Conservation (phyloP, 2,329 filamentous ascomycete species). For the Trichoderma oligosporum region DNA sequence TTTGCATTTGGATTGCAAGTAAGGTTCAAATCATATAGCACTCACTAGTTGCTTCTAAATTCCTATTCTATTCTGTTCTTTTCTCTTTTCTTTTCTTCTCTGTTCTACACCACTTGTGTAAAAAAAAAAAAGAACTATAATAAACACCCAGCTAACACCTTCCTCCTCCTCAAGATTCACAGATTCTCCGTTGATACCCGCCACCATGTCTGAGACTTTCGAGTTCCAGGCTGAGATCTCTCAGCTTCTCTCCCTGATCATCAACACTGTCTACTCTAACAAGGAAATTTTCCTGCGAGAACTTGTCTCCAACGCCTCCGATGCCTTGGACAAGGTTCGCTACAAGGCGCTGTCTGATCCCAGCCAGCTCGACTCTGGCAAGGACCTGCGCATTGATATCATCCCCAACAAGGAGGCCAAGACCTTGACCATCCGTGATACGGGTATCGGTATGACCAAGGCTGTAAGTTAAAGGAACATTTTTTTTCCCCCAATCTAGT, state of each 20-base stretch:
- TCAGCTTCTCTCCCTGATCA: conserved; percentile 99
- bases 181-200: conserved; percentile 40
- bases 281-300: conserved; percentile 99
- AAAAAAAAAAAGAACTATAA: neutral
- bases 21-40: neutral
- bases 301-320: conserved; percentile 95
- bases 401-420: conserved; percentile 96
- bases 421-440: conserved; percentile 95
- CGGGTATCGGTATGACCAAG: conserved; percentile 99
- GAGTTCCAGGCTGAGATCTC: conserved; percentile 99
- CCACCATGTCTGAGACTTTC: conserved; percentile 92
- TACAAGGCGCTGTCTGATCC: conserved; percentile 98
- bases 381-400: conserved; percentile 98
- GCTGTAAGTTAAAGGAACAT: conserved; percentile 80
- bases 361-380: conserved; percentile 92
- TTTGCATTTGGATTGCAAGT: neutral
- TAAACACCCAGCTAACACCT: conserved; percentile 25
- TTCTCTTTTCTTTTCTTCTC: neutral
- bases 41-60: neutral
- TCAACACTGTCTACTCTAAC: conserved; percentile 99
- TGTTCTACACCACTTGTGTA: no score
- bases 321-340: conserved; percentile 99
- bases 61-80: neutral
- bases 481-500: neutral
- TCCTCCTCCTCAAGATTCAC: conserved; percentile 26